phyloP scores from a whole-genome alignment of 129 eudicot genomes.

The Flaveria robusta region DNA sequence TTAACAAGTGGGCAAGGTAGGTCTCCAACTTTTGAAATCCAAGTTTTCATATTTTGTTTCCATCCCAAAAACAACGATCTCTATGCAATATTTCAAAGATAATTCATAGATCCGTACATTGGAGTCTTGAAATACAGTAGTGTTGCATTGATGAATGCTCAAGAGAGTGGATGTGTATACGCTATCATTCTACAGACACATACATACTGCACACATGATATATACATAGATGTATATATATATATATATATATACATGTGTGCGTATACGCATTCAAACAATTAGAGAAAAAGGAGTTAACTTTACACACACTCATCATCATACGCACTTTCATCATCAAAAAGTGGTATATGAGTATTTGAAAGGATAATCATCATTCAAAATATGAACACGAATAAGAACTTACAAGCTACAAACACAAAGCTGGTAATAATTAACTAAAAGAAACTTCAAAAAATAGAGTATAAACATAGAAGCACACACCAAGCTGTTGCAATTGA shows the following conservation, averaged over 20 bases:
- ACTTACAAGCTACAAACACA: too few relatives aligned
- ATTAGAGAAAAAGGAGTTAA: neutral
- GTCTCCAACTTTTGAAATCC: conserved; percentile 25
- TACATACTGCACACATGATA: neutral
- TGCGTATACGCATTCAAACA: neutral
- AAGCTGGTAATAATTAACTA: neutral
- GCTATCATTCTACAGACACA: neutral
- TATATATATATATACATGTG: too few relatives aligned
- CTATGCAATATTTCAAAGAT: neutral
- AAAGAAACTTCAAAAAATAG: neutral
- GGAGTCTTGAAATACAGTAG: neutral
- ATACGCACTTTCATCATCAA: neutral
- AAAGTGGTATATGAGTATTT: too few relatives aligned
- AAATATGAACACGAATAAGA: too few relatives aligned
- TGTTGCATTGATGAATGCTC: neutral
- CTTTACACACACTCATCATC: neutral
- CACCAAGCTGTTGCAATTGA: conserved; percentile 92
- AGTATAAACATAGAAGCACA: neutral
- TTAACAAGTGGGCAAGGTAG: conserved; percentile 25
- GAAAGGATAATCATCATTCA: too few relatives aligned
- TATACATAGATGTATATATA: neutral
- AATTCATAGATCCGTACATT: neutral
- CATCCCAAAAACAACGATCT: neutral
- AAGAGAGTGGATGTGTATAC: neutral
- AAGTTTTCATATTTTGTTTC: conserved; percentile 2